These are phyloP conservation scores for Penicillium silybi DNA, from an alignment of 495 filamentous ascomycete genomes.

Conservation along the genomic window DNA sequence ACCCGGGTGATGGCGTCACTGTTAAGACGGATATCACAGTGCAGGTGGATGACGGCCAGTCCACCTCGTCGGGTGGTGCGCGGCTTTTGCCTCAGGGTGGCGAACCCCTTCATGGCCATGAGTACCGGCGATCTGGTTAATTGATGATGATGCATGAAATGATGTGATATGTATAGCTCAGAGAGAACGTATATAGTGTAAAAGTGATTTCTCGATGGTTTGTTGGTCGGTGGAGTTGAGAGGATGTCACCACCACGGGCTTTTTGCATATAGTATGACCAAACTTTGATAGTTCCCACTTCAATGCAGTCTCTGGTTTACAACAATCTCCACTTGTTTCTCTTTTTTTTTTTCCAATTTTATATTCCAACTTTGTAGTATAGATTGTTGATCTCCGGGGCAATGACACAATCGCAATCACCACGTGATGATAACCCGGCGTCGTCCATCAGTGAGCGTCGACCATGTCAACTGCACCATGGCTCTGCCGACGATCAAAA, in stretches of 20 bases:
- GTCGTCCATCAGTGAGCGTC: not conserved
- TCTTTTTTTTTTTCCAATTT: not conserved
- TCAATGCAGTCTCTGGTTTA: too few relatives aligned
- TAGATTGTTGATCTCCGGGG: not conserved
- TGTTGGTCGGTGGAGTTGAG: too few relatives aligned
- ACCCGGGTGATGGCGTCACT: constrained; percentile 21
- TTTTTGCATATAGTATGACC: too few relatives aligned
- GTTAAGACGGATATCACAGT: constrained; percentile 32
- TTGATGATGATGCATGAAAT: not conserved
- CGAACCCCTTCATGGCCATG: not conserved
- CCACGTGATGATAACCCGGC: not conserved
- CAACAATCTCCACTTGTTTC: too few relatives aligned
- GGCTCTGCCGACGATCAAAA: constrained; percentile 7
- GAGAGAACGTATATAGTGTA: not conserved
- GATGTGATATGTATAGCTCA: not conserved
- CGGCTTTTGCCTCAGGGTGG: constrained; percentile 15
- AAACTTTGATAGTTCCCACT: too few relatives aligned
- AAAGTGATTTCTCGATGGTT: not conserved
- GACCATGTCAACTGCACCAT: not conserved
- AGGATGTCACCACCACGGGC: too few relatives aligned
- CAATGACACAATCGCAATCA: not conserved
- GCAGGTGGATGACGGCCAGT: constrained; percentile 25
- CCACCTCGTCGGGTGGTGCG: constrained; percentile 16
- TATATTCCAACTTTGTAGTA: too few relatives aligned
- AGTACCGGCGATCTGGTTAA: not conserved